A percentile compares a stretch with the other conserved stretches of the same genome.
Conservation (phyloP, 2,329 filamentous ascomycete genomes). For the Trichoderma oligosporum region DNA sequence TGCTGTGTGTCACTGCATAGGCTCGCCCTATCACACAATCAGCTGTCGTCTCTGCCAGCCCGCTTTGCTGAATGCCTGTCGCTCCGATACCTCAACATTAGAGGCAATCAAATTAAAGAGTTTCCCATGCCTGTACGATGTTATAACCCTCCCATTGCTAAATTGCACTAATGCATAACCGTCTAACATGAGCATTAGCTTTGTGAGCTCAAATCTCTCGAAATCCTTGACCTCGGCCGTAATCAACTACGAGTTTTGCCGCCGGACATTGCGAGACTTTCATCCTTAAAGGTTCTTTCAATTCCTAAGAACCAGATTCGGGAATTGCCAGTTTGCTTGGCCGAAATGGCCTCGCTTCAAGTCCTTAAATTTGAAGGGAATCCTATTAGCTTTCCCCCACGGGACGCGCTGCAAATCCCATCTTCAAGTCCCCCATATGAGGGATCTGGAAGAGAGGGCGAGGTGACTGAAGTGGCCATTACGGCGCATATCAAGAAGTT, state of each 20-base stretch:
- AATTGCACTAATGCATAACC: not conserved
- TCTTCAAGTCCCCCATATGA: conserved; percentile 55
- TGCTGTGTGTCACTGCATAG: conserved; percentile 38
- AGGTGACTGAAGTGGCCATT: conserved; percentile 58
- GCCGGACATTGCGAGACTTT: conserved; percentile 72
- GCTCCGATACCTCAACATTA: conserved; percentile 74
- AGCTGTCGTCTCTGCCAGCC: conserved; percentile 63
- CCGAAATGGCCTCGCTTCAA: conserved; percentile 84
- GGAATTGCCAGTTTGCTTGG: conserved; percentile 76
- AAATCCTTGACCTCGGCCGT: conserved; percentile 87
- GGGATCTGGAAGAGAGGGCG: conserved; percentile 51
- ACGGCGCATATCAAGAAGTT: conserved; percentile 61
- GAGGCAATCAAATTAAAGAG: conserved; percentile 68
- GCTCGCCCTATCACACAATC: conserved; percentile 78
- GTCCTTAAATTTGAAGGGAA: conserved; percentile 89
- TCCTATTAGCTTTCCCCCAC: conserved; percentile 74
- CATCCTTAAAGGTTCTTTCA: conserved; percentile 83
- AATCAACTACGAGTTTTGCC: conserved; percentile 80
- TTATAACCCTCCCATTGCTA: conserved; percentile 6
- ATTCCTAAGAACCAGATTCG: conserved; percentile 84
- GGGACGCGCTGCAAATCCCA: conserved; percentile 60
- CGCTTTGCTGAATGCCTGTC: conserved; percentile 74
- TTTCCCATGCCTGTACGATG: conserved; percentile 53
- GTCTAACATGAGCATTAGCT: conserved; percentile 53
- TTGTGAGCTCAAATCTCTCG: conserved; percentile 78